Percentiles rank a stretch among this genome's conserved stretches.
phyloP scores from a whole-genome alignment of 345 rosid species.

The Garcia nutans region DNA sequence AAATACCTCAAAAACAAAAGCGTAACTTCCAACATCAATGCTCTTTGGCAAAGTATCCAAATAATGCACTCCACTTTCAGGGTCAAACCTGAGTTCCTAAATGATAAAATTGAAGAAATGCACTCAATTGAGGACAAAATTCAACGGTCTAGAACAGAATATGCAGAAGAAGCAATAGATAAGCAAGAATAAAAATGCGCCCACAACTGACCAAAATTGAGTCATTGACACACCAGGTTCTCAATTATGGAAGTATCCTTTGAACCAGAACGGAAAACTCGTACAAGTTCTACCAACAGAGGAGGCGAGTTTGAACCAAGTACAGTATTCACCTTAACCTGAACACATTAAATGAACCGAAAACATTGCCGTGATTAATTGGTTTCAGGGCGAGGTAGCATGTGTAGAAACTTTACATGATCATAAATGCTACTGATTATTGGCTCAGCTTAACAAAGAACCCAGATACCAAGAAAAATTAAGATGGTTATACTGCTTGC shows the following conservation, averaged over 20 bases:
- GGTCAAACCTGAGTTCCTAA: conserved; percentile 80
- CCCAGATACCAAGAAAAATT: neutral
- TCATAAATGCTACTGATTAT: neutral
- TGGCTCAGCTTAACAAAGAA: too few relatives aligned
- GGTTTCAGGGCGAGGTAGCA: neutral
- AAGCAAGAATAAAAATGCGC: conserved; percentile 13
- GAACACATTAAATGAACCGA: conserved; percentile 21
- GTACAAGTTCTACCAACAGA: conserved; percentile 65
- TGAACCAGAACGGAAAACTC: conserved; percentile 46
- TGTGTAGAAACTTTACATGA: neutral
- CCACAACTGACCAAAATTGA: neutral
- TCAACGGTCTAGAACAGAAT: conserved; percentile 6
- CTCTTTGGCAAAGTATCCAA: conserved; percentile 55
- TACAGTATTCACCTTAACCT: conserved; percentile 86
- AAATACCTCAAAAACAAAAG: conserved; percentile 81
- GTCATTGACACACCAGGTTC: conserved; percentile 52
- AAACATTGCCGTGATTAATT: neutral
- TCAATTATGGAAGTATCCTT: conserved; percentile 59
- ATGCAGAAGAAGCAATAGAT: neutral
- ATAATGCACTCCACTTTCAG: conserved; percentile 41
- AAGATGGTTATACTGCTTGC: neutral
- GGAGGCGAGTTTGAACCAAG: conserved; percentile 85
- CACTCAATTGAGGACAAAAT: conserved; percentile 15
- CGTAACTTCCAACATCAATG: conserved; percentile 79
- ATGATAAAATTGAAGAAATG: conserved; percentile 11